Evolutionary conservation across 2,329 filamentous ascomycete species (phyloP).

Genomic region (Fusarium algeriense): DNA sequence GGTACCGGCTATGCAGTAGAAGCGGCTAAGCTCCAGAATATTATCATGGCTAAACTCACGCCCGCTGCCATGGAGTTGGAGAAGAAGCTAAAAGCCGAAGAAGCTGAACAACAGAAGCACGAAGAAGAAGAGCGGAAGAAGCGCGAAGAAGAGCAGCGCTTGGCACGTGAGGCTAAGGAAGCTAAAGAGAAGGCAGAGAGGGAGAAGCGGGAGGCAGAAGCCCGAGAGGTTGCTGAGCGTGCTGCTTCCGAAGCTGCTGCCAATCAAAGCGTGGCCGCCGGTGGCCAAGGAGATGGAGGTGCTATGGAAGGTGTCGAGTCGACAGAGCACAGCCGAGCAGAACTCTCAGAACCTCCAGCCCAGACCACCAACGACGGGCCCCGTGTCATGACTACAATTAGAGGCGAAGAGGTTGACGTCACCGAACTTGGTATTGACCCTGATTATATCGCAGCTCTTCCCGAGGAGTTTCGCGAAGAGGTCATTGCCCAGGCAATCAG

Average conservation of each 20-base stretch:
- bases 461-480: constrained; percentile 95
- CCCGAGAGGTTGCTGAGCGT: constrained; percentile 68
- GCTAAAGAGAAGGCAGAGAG: constrained; percentile 74
- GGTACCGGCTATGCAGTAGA: constrained; percentile 72
- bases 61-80: constrained; percentile 88
- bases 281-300: constrained; percentile 43
- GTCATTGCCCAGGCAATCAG: constrained; percentile 93
- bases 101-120: constrained; percentile 63
- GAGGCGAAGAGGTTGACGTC: constrained; percentile 90
- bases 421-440: constrained; percentile 94
- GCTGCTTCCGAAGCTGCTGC: constrained; percentile 69
- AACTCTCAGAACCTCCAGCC: constrained; percentile 48
- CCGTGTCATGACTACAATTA: constrained; percentile 84
- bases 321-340: constrained; percentile 53
- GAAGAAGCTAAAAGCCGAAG: constrained; percentile 74
- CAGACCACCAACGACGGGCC: constrained; percentile 45
- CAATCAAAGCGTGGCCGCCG: constrained; percentile 14
- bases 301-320: constrained; percentile 84
- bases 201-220: constrained; percentile 78
- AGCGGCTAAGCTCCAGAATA: constrained; percentile 75
- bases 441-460: constrained; percentile 96
- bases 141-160: constrained; percentile 74
- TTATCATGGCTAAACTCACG: constrained; percentile 79
- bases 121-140: constrained; percentile 70
- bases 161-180: constrained; percentile 77